A percentile compares a stretch with the other conserved stretches of the same genome.
Conservation (phyloP, 495 filamentous ascomycete genomes). For the Trichocladium antarcticum region DNA sequence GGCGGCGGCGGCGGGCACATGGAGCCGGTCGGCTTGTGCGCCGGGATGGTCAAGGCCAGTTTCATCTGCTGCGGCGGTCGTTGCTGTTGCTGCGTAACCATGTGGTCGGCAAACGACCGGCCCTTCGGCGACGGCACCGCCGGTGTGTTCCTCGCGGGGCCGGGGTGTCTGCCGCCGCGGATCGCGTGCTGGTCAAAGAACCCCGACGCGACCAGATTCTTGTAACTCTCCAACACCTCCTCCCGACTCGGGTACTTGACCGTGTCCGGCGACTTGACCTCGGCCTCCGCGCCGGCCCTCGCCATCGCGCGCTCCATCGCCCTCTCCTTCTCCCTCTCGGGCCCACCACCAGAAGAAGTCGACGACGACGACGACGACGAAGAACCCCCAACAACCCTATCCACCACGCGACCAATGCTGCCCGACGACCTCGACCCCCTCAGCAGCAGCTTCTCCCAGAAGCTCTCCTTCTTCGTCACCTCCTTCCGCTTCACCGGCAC, state of each 20-base stretch:
- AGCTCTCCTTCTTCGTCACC: slow-evolving; percentile 11
- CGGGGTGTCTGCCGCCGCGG: slow-evolving; percentile 35
- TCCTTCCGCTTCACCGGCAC: neutral
- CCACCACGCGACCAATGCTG: slow-evolving; percentile 11
- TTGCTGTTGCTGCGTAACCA: slow-evolving; percentile 7
- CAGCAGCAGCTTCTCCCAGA: slow-evolving; percentile 25
- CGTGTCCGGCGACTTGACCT: neutral
- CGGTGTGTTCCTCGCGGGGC: slow-evolving; percentile 11
- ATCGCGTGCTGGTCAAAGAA: slow-evolving; percentile 42
- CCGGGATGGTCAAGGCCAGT: neutral
- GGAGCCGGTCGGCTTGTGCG: neutral
- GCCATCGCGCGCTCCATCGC: neutral
- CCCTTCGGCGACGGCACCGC: neutral
- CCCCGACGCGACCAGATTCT: slow-evolving; percentile 34
- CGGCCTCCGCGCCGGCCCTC: too few relatives aligned
- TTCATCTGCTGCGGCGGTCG: neutral
- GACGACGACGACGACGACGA: too few relatives aligned
- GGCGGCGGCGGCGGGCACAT: slow-evolving; percentile 7
- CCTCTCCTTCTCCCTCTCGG: slow-evolving; percentile 1
- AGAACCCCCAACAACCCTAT: slow-evolving; percentile 2
- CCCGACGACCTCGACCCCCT: slow-evolving; percentile 17
- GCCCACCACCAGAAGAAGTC: neutral
- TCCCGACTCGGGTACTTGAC: slow-evolving; percentile 32
- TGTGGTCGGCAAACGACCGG: slow-evolving; percentile 3
- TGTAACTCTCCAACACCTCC: slow-evolving; percentile 37